These are phyloP conservation scores for Athelia sp. DNA, from an alignment of 1,284 basidiomycete genomes.

Conservation along the genomic window DNA sequence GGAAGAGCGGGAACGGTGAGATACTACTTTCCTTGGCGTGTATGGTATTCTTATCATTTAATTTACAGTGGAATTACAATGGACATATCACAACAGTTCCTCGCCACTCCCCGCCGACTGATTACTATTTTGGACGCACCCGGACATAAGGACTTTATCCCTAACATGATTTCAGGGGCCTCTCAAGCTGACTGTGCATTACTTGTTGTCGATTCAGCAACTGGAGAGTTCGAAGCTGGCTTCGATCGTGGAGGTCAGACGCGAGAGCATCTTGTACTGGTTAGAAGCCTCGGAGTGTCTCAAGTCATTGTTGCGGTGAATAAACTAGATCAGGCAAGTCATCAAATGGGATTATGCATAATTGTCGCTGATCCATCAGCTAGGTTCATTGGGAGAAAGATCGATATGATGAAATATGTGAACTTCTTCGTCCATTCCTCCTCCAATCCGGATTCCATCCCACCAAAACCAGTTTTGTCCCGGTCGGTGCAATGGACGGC, in stretches of 20 bases:
- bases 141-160: constrained; percentile 96
- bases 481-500: constrained; percentile 87
- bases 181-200: constrained; percentile 95
- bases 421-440: constrained; percentile 76
- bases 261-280: constrained; percentile 91
- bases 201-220: constrained; percentile 89
- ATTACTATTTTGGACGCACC: constrained; percentile 96
- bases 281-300: constrained; percentile 90
- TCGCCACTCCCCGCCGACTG: constrained; percentile 73
- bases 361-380: not conserved
- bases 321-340: constrained; percentile 83
- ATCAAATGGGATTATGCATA: constrained; percentile 1
- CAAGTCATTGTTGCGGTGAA: constrained; percentile 94
- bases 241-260: constrained; percentile 95
- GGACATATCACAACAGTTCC: constrained; percentile 87
- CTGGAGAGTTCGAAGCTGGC: constrained; percentile 93
- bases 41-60: constrained; percentile 1
- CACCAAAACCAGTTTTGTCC: constrained; percentile 79
- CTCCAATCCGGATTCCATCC: constrained; percentile 82
- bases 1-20: constrained; percentile 89
- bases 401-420: constrained; percentile 85
- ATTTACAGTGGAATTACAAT: constrained; percentile 87
- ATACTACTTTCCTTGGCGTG: constrained; percentile 1
- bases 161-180: constrained; percentile 99
- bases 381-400: constrained; percentile 81